These are phyloP conservation scores for Capsicum rhomboideum DNA, from an alignment of 257 asterid genomes.

Conservation along the genomic window DNA sequence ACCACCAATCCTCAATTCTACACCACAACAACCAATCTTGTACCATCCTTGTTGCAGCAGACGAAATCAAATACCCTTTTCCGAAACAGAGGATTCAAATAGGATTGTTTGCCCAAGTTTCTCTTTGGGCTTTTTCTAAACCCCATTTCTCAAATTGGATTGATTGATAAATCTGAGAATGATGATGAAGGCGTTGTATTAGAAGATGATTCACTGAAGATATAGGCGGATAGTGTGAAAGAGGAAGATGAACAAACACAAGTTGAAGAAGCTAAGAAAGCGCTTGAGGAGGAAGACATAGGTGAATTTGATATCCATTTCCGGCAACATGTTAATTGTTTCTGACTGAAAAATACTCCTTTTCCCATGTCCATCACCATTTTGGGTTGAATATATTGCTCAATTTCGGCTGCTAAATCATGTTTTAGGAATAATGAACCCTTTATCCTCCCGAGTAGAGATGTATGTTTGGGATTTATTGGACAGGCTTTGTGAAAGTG, in stretches of 20 bases:
- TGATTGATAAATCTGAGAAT: conserved; percentile 11
- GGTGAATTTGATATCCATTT: not conserved
- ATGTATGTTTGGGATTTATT: not conserved
- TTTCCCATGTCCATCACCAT: not conserved
- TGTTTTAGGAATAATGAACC: not conserved
- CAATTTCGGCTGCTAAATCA: not conserved
- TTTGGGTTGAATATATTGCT: not conserved
- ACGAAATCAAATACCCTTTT: conserved; percentile 7
- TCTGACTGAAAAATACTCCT: not conserved
- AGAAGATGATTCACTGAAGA: conserved; percentile 25
- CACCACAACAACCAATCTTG: not conserved
- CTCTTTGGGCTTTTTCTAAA: conserved; percentile 41
- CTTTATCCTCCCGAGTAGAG: too few species aligned
- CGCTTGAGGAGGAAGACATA: conserved; percentile 48
- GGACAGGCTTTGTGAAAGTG: not conserved
- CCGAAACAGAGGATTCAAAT: conserved; percentile 6
- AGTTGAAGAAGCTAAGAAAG: conserved; percentile 69
- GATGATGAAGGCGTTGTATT: conserved; percentile 6
- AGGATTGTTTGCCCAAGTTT: conserved; percentile 40
- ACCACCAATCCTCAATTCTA: not conserved
- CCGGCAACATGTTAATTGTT: not conserved
- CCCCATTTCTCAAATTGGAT: conserved; percentile 23
- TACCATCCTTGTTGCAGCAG: conserved; percentile 2
- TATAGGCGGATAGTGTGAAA: conserved; percentile 77
- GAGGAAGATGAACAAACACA: conserved; percentile 87